Conservation (phyloP, 352 stramenopile genomes). For the Globisporangium canariense region DNA sequence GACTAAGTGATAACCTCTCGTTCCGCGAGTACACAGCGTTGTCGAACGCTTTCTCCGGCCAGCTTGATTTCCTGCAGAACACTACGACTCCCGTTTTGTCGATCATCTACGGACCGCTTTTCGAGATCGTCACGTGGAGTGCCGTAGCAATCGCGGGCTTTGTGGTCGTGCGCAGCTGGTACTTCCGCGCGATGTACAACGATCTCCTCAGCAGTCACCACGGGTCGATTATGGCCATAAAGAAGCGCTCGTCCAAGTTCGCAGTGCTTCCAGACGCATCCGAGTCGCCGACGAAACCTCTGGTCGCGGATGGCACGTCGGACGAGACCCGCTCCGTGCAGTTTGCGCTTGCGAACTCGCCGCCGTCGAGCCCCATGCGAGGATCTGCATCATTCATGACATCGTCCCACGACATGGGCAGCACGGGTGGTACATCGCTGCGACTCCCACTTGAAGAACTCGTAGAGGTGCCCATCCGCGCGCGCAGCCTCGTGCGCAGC, state of each 20-base stretch:
- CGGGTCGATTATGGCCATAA: background rate
- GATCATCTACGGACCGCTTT: conserved; percentile 23
- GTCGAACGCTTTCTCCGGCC: conserved; percentile 27
- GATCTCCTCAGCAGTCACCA: conserved; percentile 15
- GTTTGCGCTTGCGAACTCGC: conserved; percentile 15
- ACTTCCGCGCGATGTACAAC: conserved; percentile 13
- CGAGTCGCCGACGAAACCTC: conserved; percentile 11
- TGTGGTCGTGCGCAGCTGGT: conserved; percentile 21
- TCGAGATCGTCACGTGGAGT: conserved; percentile 16
- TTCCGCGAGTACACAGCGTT: conserved; percentile 21
- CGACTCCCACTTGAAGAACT: conserved; percentile 27
- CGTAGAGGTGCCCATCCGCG: conserved; percentile 25
- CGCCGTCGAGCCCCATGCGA: conserved; percentile 10
- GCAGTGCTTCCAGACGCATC: conserved; percentile 18
- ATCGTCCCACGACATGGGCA: background rate
- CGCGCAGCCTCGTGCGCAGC: conserved; percentile 29
- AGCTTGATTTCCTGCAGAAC: conserved; percentile 20
- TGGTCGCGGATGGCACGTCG: conserved; percentile 21
- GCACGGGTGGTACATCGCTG: background rate
- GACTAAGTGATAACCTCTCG: conserved; percentile 17
- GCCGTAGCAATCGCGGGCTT: conserved; percentile 20
- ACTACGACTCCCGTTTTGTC: conserved; percentile 6
- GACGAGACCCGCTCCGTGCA: conserved; percentile 19
- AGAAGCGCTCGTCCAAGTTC: conserved; percentile 12
- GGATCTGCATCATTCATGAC: background rate